Percentiles rank a stretch among this genome's conserved stretches.
phyloP scores from a whole-genome alignment of 345 rosid species.

The Moricandia moricandioides region DNA sequence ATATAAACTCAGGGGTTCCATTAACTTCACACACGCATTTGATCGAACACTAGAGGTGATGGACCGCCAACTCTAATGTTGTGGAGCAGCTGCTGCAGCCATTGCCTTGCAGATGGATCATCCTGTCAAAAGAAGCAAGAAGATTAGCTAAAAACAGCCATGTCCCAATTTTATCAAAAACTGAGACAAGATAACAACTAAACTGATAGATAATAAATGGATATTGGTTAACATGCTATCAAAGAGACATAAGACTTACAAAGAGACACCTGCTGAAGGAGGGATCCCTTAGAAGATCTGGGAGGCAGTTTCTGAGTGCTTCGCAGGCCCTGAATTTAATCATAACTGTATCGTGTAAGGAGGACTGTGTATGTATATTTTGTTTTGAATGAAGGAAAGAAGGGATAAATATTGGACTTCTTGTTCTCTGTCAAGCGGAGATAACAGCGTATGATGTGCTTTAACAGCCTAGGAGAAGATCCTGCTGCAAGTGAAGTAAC shows the following conservation, averaged over 20 bases:
- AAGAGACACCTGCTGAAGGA: constrained; percentile 67
- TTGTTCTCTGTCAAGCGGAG: constrained; percentile 76
- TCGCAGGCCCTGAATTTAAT: constrained; percentile 68
- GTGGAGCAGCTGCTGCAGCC: constrained; percentile 81
- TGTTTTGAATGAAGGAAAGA: constrained; percentile 15
- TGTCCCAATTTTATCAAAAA: background rate
- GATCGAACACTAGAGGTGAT: constrained; percentile 53
- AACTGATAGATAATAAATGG: background rate
- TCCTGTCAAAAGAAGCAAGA: constrained; percentile 49
- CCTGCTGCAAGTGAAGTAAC: constrained; percentile 77
- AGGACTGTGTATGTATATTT: background rate
- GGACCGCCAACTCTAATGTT: constrained; percentile 50
- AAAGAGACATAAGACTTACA: constrained; percentile 48
- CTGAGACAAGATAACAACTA: background rate
- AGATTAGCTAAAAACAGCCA: constrained; percentile 2
- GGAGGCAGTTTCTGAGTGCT: constrained; percentile 71
- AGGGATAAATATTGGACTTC: constrained; percentile 42
- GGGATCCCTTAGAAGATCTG: constrained; percentile 70
- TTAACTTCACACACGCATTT: constrained; percentile 57
- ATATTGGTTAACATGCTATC: constrained; percentile 3
- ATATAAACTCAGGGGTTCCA: background rate
- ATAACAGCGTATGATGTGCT: constrained; percentile 86
- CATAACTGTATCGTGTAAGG: constrained; percentile 16
- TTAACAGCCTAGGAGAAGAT: constrained; percentile 69
- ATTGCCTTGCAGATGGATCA: constrained; percentile 69